Conservation (phyloP, 441 rosid genomes). For the Raphanus hybrid region DNA sequence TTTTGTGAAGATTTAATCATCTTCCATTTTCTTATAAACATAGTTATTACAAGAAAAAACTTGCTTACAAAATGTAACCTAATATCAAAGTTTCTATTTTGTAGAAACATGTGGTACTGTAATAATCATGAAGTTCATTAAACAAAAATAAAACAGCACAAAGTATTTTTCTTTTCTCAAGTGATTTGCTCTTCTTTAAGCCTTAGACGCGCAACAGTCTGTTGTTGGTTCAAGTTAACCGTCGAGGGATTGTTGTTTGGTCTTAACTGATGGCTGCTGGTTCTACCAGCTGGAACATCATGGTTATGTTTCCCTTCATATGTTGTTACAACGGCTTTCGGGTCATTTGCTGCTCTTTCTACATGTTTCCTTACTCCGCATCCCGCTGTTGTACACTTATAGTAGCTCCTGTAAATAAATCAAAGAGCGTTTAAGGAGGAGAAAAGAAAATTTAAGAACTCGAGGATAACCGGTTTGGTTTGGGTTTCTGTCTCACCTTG, state of each 20-base stretch:
- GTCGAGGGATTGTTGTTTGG: conserved; percentile 39
- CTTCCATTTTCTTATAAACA: neutral
- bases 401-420: conserved; percentile 74
- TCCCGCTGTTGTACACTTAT: conserved; percentile 80
- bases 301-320: conserved; percentile 92
- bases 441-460: neutral
- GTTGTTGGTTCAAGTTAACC: conserved; percentile 46
- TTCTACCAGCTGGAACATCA: conserved; percentile 67
- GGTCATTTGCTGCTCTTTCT: conserved; percentile 79
- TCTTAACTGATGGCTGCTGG: conserved; percentile 65
- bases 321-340: conserved; percentile 81
- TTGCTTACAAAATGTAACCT: conserved; percentile 8
- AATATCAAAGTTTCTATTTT: neutral
- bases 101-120: conserved; percentile 3
- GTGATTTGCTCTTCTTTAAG: conserved; percentile 60
- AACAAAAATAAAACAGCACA: neutral
- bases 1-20: neutral
- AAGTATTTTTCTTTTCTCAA: neutral
- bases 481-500: conserved; percentile 49
- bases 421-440: neutral
- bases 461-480: neutral
- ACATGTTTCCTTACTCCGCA: conserved; percentile 89
- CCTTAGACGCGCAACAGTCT: conserved; percentile 50
- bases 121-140: neutral
- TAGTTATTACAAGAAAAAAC: conserved; percentile 4